Evolutionary conservation across 805 yeast species (phyloP).

Genomic region (Ogataea saltuana): DNA sequence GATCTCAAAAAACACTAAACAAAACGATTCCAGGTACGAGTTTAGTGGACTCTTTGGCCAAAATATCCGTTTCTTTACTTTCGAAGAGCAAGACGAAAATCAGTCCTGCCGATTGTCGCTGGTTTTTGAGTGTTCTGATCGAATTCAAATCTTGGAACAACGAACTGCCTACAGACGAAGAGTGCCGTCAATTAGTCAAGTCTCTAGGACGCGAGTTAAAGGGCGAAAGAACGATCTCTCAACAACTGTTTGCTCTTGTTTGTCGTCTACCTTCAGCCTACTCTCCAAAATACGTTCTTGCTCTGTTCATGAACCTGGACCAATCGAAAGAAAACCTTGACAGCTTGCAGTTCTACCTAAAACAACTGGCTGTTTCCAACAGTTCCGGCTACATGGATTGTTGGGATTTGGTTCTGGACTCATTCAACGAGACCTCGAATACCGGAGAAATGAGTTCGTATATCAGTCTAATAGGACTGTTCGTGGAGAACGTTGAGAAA

Average conservation of each 20-base stretch:
- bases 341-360: conserved; percentile 13
- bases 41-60: neutral
- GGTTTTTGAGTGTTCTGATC: conserved; percentile 18
- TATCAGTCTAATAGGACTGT: conserved; percentile 9
- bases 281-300: conserved; percentile 21
- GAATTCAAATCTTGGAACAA: conserved; percentile 13
- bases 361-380: conserved; percentile 4
- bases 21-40: conserved; percentile 2
- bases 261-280: conserved; percentile 14
- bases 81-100: neutral
- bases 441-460: neutral
- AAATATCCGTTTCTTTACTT: neutral
- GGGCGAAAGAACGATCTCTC: conserved; percentile 8
- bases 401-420: conserved; percentile 15
- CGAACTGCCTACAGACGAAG: neutral
- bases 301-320: conserved; percentile 25
- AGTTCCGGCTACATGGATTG: conserved; percentile 2
- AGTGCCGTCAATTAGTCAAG: conserved; percentile 15
- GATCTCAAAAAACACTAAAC: conserved; percentile 7
- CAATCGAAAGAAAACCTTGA: neutral
- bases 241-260: conserved; percentile 20
- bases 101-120: conserved; percentile 12
- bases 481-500: conserved; percentile 5
- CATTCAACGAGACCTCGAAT: no score
- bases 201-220: conserved; percentile 8